Conservation (phyloP, 2,329 filamentous ascomycete species). For the Cryphonectria nitschkei region DNA sequence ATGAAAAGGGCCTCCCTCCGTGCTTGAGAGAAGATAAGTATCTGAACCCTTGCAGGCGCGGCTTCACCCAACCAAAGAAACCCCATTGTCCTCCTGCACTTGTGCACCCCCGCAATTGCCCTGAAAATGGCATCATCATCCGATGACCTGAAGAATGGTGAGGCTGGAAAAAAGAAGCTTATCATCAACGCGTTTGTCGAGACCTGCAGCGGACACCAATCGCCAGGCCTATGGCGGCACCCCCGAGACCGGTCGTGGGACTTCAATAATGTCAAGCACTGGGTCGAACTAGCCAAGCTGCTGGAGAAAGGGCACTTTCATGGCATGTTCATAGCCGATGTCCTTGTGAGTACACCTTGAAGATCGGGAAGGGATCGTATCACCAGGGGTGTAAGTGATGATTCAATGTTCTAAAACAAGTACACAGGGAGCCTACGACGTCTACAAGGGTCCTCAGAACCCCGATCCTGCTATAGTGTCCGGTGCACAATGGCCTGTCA, state of each 20-base stretch:
- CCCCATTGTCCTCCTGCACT: not conserved
- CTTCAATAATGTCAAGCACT: conserved; percentile 35
- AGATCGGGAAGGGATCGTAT: too few species aligned
- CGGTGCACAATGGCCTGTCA: conserved; percentile 72
- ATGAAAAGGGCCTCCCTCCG: not conserved
- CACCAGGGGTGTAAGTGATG: not conserved
- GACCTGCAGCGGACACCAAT: conserved; percentile 25
- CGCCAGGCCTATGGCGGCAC: conserved; percentile 29
- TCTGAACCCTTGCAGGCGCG: not conserved
- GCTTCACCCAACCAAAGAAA: not conserved
- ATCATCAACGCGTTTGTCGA: conserved; percentile 49
- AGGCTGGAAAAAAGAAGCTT: conserved; percentile 41
- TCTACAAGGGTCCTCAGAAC: conserved; percentile 63
- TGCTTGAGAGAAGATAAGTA: not conserved
- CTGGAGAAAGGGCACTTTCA: conserved; percentile 44
- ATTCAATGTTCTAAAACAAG: not conserved
- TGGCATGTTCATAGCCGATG: conserved; percentile 46
- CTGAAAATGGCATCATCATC: conserved; percentile 25
- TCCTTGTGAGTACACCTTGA: conserved; percentile 28
- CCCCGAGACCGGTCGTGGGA: conserved; percentile 30
- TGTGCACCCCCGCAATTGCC: not conserved
- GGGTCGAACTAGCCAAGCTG: conserved; percentile 42
- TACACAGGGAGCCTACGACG: conserved; percentile 64
- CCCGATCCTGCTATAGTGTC: conserved; percentile 64
- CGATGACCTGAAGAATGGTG: not conserved